These are phyloP conservation scores for Pleurotus eryngii DNA, from an alignment of 768 basidiomycete genomes.

Conservation along the genomic window DNA sequence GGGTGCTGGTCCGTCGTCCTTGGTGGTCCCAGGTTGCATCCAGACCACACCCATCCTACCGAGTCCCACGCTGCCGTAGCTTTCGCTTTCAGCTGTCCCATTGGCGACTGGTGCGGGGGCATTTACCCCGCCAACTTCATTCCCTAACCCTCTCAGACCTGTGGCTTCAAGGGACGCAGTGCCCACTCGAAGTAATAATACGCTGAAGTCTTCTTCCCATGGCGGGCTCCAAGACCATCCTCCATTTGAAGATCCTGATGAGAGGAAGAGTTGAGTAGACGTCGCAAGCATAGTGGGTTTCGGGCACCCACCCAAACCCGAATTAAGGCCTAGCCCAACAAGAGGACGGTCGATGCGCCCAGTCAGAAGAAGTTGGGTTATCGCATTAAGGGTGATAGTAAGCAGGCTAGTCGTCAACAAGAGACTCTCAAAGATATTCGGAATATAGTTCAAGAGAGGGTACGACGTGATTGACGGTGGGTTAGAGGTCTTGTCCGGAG, in stretches of 20 bases:
- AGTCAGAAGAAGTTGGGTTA: constrained; percentile 65
- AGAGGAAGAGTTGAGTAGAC: not conserved
- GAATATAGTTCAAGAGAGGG: constrained; percentile 72
- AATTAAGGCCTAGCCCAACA: constrained; percentile 40
- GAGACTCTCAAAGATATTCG: constrained; percentile 66
- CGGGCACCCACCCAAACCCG: constrained; percentile 16
- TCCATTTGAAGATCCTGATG: constrained; percentile 1
- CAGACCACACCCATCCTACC: constrained; percentile 27
- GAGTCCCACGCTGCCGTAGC: constrained; percentile 27
- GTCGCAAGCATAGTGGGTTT: too few relatives aligned
- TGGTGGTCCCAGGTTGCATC: constrained; percentile 17
- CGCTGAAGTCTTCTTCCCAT: constrained; percentile 70
- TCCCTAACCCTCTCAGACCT: constrained; percentile 65
- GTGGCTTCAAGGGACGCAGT: constrained; percentile 77
- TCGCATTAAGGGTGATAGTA: constrained; percentile 55
- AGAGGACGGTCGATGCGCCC: constrained; percentile 58
- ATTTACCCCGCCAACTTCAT: constrained; percentile 61
- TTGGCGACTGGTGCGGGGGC: not conserved
- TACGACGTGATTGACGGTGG: constrained; percentile 32
- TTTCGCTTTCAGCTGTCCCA: not conserved
- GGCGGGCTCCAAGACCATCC: constrained; percentile 35
- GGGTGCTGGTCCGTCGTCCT: not conserved
- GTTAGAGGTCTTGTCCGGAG: not conserved
- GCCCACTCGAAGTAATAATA: constrained; percentile 67
- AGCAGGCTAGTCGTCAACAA: constrained; percentile 55